A percentile compares a stretch with the other conserved stretches of the same genome.
Evolutionary conservation across 306 rosid genomes (phyloP).

Genomic region (Sechiopsis laciniata): DNA sequence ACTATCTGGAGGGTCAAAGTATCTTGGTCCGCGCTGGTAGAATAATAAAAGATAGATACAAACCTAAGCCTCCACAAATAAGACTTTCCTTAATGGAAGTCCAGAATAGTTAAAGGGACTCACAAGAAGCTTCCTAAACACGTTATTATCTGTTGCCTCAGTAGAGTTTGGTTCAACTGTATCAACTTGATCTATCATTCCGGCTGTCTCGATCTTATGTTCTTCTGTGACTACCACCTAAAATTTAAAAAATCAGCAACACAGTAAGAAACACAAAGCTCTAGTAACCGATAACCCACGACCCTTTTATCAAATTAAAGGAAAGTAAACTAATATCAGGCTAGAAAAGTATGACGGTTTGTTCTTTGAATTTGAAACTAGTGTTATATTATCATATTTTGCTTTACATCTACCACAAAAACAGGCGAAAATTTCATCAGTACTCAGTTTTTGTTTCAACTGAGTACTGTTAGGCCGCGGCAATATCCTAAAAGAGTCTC

Average conservation of each 20-base stretch:
- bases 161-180: conserved; percentile 32
- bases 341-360: neutral
- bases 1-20: conserved; percentile 83
- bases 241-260: neutral
- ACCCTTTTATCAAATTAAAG: neutral
- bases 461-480: neutral
- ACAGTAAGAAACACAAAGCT: neutral
- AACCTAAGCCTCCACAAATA: conserved; percentile 38
- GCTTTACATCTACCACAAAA: neutral
- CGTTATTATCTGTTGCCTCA: conserved; percentile 44
- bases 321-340: neutral
- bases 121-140: conserved; percentile 84
- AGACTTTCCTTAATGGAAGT: conserved; percentile 35
- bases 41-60: conserved; percentile 37
- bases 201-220: conserved; percentile 28
- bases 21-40: conserved; percentile 93
- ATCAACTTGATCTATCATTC: conserved; percentile 25
- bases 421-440: neutral
- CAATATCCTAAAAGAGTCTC: neutral
- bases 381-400: neutral
- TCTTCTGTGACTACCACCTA: conserved; percentile 39
- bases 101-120: conserved; percentile 44
- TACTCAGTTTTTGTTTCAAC: neutral
- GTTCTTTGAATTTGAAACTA: neutral
- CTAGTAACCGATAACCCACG: neutral